phyloP scores from a whole-genome alignment of 495 filamentous ascomycete species.

The Lichenothelia convexa region DNA sequence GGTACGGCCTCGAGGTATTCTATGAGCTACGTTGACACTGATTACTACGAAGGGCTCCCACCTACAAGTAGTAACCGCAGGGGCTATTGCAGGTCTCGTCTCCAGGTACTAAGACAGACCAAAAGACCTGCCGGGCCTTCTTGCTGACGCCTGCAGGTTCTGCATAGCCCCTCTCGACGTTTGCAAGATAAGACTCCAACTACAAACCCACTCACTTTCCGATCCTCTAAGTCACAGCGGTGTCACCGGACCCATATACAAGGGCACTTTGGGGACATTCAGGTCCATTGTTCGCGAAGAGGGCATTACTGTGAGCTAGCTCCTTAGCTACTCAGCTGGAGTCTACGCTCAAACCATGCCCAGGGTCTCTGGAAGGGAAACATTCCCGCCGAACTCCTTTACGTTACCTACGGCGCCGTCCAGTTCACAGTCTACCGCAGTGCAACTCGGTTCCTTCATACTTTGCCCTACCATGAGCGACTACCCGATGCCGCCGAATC shows the following conservation, averaged over 20 bases:
- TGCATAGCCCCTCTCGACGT: conserved; percentile 86
- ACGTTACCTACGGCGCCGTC: conserved; percentile 68
- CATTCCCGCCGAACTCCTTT: conserved; percentile 82
- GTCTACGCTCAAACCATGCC: neutral
- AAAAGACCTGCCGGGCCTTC: neutral
- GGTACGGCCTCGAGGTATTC: conserved; percentile 25
- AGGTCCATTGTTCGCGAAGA: conserved; percentile 56
- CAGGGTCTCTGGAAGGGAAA: conserved; percentile 94
- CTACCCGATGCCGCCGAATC: conserved; percentile 41
- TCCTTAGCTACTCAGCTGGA: neutral
- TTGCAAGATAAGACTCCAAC: conserved; percentile 88
- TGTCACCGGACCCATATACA: conserved; percentile 48
- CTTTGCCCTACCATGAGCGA: conserved; percentile 25
- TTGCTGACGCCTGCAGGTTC: conserved; percentile 35
- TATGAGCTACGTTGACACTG: conserved; percentile 8
- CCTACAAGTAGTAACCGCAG: conserved; percentile 64
- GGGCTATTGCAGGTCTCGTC: conserved; percentile 72
- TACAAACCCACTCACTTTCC: conserved; percentile 65
- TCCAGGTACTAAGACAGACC: conserved; percentile 39
- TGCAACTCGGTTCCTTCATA: conserved; percentile 31
- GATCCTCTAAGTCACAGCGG: conserved; percentile 38
- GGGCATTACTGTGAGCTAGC: conserved; percentile 45
- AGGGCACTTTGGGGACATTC: conserved; percentile 63
- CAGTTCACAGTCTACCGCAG: conserved; percentile 87
- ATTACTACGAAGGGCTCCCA: conserved; percentile 45